Conservation (phyloP, 1,284 basidiomycete genomes). For the Ceratobasidium sp. region DNA sequence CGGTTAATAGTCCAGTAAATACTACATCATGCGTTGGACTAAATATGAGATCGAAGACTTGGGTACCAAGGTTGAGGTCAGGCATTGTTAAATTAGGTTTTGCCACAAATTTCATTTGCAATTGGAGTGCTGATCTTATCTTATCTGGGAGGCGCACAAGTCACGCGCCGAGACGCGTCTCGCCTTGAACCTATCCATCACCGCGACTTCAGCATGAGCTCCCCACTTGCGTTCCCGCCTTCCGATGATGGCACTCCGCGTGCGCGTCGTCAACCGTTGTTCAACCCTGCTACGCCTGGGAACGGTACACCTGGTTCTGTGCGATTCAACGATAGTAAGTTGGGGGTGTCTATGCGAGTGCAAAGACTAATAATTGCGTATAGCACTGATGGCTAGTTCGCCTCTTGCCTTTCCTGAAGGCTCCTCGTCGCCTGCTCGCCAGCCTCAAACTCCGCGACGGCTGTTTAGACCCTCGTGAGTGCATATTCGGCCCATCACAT, state of each 20-base stretch:
- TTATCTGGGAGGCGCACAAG: not conserved
- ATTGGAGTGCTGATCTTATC: conserved; percentile 21
- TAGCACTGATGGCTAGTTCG: conserved; percentile 35
- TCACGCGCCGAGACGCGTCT: conserved; percentile 24
- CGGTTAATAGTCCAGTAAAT: conserved; percentile 64
- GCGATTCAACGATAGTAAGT: conserved; percentile 30
- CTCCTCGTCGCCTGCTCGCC: conserved; percentile 43
- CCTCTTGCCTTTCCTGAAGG: conserved; percentile 37
- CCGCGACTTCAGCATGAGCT: conserved; percentile 26
- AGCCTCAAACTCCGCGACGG: conserved; percentile 54
- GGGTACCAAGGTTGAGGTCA: conserved; percentile 72
- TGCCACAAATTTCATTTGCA: conserved; percentile 32
- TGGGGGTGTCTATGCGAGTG: not conserved
- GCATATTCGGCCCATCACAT: conserved; percentile 39
- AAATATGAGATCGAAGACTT: conserved; percentile 90
- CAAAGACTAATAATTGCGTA: not conserved
- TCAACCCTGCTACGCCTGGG: conserved; percentile 20
- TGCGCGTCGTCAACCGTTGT: conserved; percentile 15
- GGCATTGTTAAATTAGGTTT: too few relatives aligned
- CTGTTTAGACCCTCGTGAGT: conserved; percentile 69
- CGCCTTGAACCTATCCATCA: conserved; percentile 5
- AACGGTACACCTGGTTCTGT: conserved; percentile 15
- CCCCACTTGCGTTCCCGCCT: conserved; percentile 28
- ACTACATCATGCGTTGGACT: conserved; percentile 75
- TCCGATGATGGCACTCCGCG: conserved; percentile 31